These are phyloP conservation scores for Cladosporium sp. DNA, from an alignment of 2,329 filamentous ascomycete species.

Conservation along the genomic window DNA sequence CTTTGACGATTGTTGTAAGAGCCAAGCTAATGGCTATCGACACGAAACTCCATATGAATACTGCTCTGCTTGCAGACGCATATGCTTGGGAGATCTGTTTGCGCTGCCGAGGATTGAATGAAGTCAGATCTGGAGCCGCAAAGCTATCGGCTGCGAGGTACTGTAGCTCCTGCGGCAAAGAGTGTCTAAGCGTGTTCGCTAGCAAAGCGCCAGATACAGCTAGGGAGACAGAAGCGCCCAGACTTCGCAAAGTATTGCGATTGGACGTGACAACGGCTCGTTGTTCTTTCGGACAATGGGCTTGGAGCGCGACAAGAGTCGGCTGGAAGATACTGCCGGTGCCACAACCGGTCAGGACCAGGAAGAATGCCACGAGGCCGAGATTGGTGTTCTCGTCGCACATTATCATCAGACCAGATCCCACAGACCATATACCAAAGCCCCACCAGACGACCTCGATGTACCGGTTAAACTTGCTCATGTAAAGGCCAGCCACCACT, in stretches of 20 bases:
- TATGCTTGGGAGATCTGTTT: slow-evolving; percentile 46
- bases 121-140: slow-evolving; percentile 27
- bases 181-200: slow-evolving; percentile 25
- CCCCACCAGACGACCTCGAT: slow-evolving; percentile 43
- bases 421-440: slow-evolving; percentile 34
- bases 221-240: slow-evolving; percentile 61
- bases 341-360: slow-evolving; percentile 57
- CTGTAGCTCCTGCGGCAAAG: slow-evolving; percentile 35
- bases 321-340: slow-evolving; percentile 64
- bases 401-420: slow-evolving; percentile 35
- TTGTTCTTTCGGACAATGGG: slow-evolving; percentile 50
- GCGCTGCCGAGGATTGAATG: slow-evolving; percentile 31
- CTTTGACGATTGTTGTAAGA: slow-evolving; percentile 45
- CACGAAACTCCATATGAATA: slow-evolving; percentile 53
- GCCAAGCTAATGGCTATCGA: slow-evolving; percentile 46
- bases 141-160: slow-evolving; percentile 37
- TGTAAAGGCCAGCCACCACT: slow-evolving; percentile 35
- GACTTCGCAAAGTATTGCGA: slow-evolving; percentile 66
- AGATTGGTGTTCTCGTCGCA: slow-evolving; percentile 29
- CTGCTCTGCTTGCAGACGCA: slow-evolving; percentile 47
- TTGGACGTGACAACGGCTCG: slow-evolving; percentile 59
- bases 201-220: slow-evolving; percentile 64
- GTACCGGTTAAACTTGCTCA: slow-evolving; percentile 45
- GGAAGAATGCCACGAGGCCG: slow-evolving; percentile 47
- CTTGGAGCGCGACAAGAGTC: slow-evolving; percentile 62